These are phyloP conservation scores for Pinus taeda DNA, from an alignment of 75 land plant species.

Conservation along the genomic window DNA sequence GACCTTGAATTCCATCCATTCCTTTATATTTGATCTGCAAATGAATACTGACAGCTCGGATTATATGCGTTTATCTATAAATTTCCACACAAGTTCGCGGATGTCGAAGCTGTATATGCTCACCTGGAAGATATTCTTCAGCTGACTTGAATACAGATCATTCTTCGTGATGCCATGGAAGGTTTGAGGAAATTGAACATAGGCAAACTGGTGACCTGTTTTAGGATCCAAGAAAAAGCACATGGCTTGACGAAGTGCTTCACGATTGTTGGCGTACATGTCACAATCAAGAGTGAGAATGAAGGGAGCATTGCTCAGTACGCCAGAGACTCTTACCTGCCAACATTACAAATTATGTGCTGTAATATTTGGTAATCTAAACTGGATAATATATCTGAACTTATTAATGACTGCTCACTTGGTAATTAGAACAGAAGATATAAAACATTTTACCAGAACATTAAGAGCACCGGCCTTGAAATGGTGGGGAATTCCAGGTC, in stretches of 20 bases:
- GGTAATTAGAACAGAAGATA: too few species aligned
- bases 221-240: slow-evolving; percentile 48
- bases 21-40: neutral
- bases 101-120: neutral
- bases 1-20: neutral
- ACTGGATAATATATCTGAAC: too few species aligned
- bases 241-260: slow-evolving; percentile 42
- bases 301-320: slow-evolving; percentile 56
- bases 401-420: too few species aligned
- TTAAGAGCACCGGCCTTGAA: slow-evolving; percentile 71
- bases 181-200: slow-evolving; percentile 40
- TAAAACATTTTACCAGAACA: slow-evolving; percentile 23
- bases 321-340: slow-evolving; percentile 48
- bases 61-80: neutral
- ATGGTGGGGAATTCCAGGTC: slow-evolving; percentile 24
- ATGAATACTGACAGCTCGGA: neutral
- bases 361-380: neutral
- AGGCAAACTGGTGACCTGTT: slow-evolving; percentile 21
- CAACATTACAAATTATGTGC: neutral
- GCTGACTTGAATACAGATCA: slow-evolving; percentile 16
- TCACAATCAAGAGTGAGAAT: slow-evolving; percentile 57
- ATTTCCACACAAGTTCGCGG: too few species aligned
- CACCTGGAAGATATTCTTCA: slow-evolving; percentile 28
- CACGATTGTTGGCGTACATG: slow-evolving; percentile 48
- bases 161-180: slow-evolving; percentile 12